Evolutionary conservation across 2,329 filamentous ascomycete species (phyloP).

Genomic region (Balansia obtecta): DNA sequence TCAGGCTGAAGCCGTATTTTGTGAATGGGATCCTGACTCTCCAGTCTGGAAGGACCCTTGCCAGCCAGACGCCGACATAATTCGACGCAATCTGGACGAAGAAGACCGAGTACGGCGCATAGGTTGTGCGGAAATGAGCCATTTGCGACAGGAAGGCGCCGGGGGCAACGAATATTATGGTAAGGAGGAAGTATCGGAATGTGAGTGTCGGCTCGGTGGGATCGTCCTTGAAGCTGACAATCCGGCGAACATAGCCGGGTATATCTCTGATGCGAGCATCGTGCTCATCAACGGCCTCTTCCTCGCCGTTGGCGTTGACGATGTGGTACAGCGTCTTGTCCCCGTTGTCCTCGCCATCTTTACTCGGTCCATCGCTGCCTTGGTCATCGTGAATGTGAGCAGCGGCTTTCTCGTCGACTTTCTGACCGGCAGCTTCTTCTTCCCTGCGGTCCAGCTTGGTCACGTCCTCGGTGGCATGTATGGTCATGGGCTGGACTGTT

Average conservation of each 20-base stretch:
- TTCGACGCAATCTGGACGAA: conserved; percentile 48
- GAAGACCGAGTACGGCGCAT: conserved; percentile 46
- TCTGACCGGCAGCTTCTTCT: conserved; percentile 4
- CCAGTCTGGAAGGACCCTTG: conserved; percentile 35
- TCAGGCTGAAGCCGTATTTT: conserved; percentile 35
- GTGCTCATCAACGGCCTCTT: conserved; percentile 27
- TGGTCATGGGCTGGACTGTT: background rate
- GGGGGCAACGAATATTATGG: conserved; percentile 40
- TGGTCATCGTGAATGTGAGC: background rate
- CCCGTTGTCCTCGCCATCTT: conserved; percentile 6
- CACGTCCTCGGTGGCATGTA: background rate
- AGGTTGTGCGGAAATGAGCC: conserved; percentile 43
- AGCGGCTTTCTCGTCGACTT: conserved; percentile 7
- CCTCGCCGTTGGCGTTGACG: conserved; percentile 11
- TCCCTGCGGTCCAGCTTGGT: background rate
- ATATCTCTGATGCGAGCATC: conserved; percentile 40
- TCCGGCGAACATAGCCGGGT: conserved; percentile 35
- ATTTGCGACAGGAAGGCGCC: conserved; percentile 46
- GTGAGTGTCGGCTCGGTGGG: conserved; percentile 42
- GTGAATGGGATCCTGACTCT: conserved; percentile 34
- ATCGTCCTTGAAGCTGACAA: conserved; percentile 46
- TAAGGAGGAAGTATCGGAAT: conserved; percentile 46
- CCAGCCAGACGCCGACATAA: conserved; percentile 40
- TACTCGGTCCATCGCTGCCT: background rate
- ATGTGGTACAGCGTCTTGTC: conserved; percentile 8